Percentiles rank a stretch among this genome's conserved stretches.
Evolutionary conservation across 75 land plant genomes (phyloP).

Genomic region (Selaginella tamariscina): DNA sequence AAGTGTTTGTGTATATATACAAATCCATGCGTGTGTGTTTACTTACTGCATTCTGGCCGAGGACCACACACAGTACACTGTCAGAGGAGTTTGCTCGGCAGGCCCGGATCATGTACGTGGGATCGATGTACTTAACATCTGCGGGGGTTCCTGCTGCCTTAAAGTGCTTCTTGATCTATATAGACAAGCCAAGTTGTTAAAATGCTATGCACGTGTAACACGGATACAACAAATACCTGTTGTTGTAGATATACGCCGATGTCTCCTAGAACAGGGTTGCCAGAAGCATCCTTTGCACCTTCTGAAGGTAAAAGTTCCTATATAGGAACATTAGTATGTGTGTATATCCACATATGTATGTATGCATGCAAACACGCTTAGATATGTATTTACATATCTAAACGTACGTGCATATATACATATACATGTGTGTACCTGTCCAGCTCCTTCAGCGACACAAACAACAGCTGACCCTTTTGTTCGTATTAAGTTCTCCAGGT

Average conservation of each 20-base stretch:
- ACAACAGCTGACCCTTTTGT: slow-evolving; percentile 75
- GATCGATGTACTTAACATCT: slow-evolving; percentile 96
- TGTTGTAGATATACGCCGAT: slow-evolving; percentile 67
- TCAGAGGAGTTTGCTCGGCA: slow-evolving; percentile 82
- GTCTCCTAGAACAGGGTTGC: slow-evolving; percentile 71
- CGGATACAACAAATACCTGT: slow-evolving; percentile 33
- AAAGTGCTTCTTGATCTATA: slow-evolving; percentile 69
- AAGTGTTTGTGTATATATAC: no score
- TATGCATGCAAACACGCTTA: neutral
- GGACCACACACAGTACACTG: slow-evolving; percentile 76
- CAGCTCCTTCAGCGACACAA: slow-evolving; percentile 97
- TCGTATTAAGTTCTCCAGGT: slow-evolving; percentile 47
- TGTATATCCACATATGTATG: neutral
- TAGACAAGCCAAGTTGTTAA: neutral
- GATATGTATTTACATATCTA: neutral
- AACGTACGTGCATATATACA: neutral
- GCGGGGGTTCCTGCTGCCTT: slow-evolving; percentile 44
- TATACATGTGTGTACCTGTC: slow-evolving; percentile 50
- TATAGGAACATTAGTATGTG: slow-evolving; percentile 6
- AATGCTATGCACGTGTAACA: neutral
- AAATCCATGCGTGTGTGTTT: no score
- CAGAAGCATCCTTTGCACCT: slow-evolving; percentile 83
- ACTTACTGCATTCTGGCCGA: slow-evolving; percentile 97
- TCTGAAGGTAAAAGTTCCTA: slow-evolving; percentile 60
- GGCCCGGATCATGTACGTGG: slow-evolving; percentile 98